Evolutionary conservation across 257 asterid genomes (phyloP), one percentile per base, ranked within the genome.

Genomic region (Plantago ovata): DNA sequence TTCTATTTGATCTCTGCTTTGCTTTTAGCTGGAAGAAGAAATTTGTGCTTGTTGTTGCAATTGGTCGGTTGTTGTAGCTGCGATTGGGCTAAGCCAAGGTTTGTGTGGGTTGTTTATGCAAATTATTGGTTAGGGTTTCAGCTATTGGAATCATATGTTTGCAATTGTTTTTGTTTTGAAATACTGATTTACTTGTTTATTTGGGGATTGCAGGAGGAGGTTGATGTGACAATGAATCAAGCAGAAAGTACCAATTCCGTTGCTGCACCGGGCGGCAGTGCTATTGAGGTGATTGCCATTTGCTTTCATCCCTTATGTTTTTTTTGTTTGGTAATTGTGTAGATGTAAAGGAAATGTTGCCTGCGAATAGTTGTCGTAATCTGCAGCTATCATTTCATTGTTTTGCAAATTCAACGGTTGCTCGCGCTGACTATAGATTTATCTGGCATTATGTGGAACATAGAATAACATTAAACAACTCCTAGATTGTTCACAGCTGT

Each of bases 171-270:
- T 39, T 38, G 19, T 14, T 39, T 7, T 10, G 28, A 33, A 9
- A 4, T 9, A 3, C 21, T 64, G 32, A 1, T 18, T 51, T 58
- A 42, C 44, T 52, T 12, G 60, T 46, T 18, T 14, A 24, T 52
- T 42, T 52, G 50, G 38, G 52, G 65, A 6, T 59, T 56, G 9
- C 32, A 8, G 14, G 28, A 33, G n/a, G 45, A 54, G 20, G 6
- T 42, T 61, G 77, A 44, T 23, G 15, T 45, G 81, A 76, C 41
- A 77, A 81, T 83, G 95, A 91, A 78, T 77, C 95, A 85, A 80
- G 96, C 86, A 70, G 89, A 81, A 54, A 69, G 63, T 61, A 45
- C 77, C 38, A 75, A 82, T 61, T n/a, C 90, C 57, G 56, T 66
- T 70, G 48, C 83, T 21, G 33, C 80, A 1, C 46, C 68, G 63